Evolutionary conservation across 2,329 filamentous ascomycete species (phyloP).

Genomic region (Aspergillus nomiae): DNA sequence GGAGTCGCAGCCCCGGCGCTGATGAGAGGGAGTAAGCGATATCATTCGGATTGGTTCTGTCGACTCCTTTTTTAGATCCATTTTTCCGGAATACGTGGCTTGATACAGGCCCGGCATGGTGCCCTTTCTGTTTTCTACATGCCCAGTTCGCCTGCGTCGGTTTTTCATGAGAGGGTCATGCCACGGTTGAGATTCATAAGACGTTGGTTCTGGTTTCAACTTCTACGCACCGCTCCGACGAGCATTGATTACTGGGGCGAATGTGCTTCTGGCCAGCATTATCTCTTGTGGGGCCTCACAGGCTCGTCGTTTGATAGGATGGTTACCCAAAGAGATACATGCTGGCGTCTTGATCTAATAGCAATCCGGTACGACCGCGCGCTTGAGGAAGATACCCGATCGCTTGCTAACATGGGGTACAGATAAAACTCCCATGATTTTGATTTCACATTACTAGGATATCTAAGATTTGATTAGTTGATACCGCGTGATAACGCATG

Average conservation of each 20-base stretch:
- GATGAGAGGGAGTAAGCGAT: conserved; percentile 36
- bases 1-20: conserved; percentile 48
- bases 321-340: conserved; percentile 17
- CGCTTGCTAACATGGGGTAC: conserved; percentile 22
- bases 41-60: conserved; percentile 6
- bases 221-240: neutral
- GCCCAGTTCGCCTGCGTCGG: neutral
- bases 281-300: conserved; percentile 9
- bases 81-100: conserved; percentile 7
- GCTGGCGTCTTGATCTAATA: conserved; percentile 32
- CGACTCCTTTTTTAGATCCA: neutral
- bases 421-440: conserved; percentile 7
- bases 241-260: neutral
- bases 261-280: conserved; percentile 27
- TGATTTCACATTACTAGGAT: conserved; percentile 12
- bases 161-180: neutral
- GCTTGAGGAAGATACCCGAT: neutral
- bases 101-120: neutral
- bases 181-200: neutral
- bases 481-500: conserved; percentile 11
- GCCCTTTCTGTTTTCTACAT: conserved; percentile 8
- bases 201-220: neutral
- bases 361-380: conserved; percentile 27
- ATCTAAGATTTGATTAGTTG: conserved; percentile 14
- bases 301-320: conserved; percentile 5